Evolutionary conservation across 768 basidiomycete genomes (phyloP), one percentile per base, ranked within the genome.

Genomic region (Lactarius evosmus): DNA sequence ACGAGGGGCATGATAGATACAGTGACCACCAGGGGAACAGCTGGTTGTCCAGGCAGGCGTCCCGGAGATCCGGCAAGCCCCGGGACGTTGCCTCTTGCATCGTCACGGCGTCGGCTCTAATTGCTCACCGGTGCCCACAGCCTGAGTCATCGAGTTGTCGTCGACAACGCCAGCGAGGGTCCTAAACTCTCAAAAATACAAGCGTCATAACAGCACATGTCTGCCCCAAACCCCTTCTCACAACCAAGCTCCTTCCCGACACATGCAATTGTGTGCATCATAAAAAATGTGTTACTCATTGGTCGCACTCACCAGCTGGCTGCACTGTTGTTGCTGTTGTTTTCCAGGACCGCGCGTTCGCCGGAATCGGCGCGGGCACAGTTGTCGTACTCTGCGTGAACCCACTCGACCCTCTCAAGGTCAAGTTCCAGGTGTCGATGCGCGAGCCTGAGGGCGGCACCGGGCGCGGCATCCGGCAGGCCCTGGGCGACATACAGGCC

Each of bases 341-440:
- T 22, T 25, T 40, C 16, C 69, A 96, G 93, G 97, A 98, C 75
- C 95, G 98, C 86, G 89, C n/a, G n/a, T n/a, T n/a, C n/a, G n/a
- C n/a, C n/a, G n/a, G n/a, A n/a, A n/a, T n/a, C n/a, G n/a, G 91
- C 56, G 95, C 97, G 44, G 97, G 97, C 63, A 86, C 93, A 69
- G 87, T 89, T 70, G 92, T 93, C 40, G 94, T 95, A 53, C 80
- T 98, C 32, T 93, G 91, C 75, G 95, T 98, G 93, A 95, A 99
- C 74, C 97, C 97, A 7, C 82, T 99, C 38, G 97, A 99, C 76
- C 83, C 98, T 12, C 81, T 99, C 75, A 98, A 98, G 77, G 82
- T 98, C 73, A 89, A 93, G 72, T 85, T 95, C 57, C 97, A 98
- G 76, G 91, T 97, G 7, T 85, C 88, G 22, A 95, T 90, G 0